Evolutionary conservation across 1,284 basidiomycete genomes (phyloP).

Genomic region (Fomitiporia mediterranea): DNA sequence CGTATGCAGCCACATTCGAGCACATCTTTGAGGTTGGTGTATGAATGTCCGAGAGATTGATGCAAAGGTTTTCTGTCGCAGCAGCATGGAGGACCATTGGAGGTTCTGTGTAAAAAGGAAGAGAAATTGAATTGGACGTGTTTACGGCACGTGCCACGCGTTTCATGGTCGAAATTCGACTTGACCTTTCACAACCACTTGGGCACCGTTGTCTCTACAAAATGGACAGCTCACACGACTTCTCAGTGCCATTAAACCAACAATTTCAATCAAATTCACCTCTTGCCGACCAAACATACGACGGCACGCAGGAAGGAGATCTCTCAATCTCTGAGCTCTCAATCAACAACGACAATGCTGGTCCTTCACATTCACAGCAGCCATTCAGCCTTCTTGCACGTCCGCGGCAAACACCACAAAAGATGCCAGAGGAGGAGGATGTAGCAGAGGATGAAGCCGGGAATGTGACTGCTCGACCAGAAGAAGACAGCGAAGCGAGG

Average conservation of each 20-base stretch:
- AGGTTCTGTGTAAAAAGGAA: not conserved
- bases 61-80: not conserved
- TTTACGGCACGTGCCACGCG: conserved; percentile 3
- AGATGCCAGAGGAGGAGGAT: conserved; percentile 15
- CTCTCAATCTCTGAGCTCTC: conserved; percentile 24
- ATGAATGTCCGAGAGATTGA: not conserved
- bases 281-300: conserved; percentile 6
- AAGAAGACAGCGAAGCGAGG: conserved; percentile 24
- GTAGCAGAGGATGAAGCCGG: conserved; percentile 23
- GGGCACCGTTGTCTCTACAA: not conserved
- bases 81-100: not conserved
- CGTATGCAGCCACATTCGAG: not conserved
- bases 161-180: not conserved
- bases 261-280: conserved; percentile 9
- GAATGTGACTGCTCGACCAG: conserved; percentile 6
- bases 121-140: not conserved
- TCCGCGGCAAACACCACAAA: not conserved
- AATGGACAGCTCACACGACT: conserved; percentile 10
- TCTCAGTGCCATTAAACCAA: not conserved
- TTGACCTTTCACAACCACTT: not conserved
- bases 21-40: not conserved
- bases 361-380: conserved; percentile 1
- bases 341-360: conserved; percentile 17
- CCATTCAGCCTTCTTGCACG: conserved; percentile 24
- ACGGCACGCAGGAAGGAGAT: conserved; percentile 20